Conservation (phyloP, 805 yeast species). For the Lipomyces oligophaga region DNA sequence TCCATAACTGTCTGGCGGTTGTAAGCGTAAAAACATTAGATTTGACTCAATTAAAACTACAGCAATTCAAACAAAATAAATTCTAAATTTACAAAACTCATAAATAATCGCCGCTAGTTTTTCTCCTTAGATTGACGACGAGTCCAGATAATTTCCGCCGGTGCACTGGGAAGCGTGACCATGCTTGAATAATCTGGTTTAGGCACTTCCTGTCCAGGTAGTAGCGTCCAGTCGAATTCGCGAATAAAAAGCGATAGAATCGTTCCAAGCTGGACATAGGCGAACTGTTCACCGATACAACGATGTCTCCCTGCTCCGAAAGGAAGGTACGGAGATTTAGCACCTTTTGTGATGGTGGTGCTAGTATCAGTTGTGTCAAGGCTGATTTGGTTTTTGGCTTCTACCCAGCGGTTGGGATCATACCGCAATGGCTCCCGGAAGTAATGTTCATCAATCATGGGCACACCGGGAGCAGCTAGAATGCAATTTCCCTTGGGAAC, state of each 20-base stretch:
- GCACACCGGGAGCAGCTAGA: constrained; percentile 89
- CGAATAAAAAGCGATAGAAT: constrained; percentile 70
- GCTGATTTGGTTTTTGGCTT: constrained; percentile 31
- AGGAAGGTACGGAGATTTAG: constrained; percentile 90
- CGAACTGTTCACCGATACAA: constrained; percentile 98
- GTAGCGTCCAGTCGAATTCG: constrained; percentile 71
- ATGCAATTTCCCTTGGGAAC: constrained; percentile 90
- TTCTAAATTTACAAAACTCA: no score
- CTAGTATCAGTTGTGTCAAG: constrained; percentile 68
- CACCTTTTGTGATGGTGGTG: constrained; percentile 77
- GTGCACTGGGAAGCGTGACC: constrained; percentile 86
- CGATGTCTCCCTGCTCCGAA: constrained; percentile 99
- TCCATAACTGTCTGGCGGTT: no score
- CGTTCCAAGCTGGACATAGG: constrained; percentile 87
- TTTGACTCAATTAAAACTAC: not conserved
- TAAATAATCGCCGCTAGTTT: no score
- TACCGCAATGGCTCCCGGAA: constrained; percentile 72
- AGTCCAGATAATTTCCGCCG: constrained; percentile 41
- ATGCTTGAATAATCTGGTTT: constrained; percentile 48
- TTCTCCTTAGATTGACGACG: constrained; percentile 16
- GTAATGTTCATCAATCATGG: constrained; percentile 69
- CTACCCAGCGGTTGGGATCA: constrained; percentile 84
- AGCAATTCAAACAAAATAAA: not conserved
- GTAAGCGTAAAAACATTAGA: no score
- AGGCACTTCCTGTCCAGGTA: constrained; percentile 42